Base-by-base conservation (phyloP, 768 basidiomycete species). In the Collybia nuda region DNA sequence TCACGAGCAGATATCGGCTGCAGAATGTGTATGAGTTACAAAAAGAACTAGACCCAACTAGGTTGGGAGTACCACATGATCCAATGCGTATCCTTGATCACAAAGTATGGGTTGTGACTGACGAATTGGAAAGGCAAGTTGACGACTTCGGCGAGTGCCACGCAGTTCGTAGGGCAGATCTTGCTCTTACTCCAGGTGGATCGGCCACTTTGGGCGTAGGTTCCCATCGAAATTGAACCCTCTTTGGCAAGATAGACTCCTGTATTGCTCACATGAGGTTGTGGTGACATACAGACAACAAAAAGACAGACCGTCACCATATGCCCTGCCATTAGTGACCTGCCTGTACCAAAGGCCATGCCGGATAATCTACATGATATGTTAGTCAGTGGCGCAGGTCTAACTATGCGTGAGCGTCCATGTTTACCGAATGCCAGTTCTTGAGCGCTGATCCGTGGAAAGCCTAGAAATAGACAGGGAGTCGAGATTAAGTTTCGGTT, bases 201-300 rank as follows among this genome's bases (percentile, higher is more conserved):
- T n/a, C 67, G 48, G 22, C 57, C 59, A 52, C 61, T 47, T 1
- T 29, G 29, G 0, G 79, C 73, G 56, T 83, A 85, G 14, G 40
- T 21, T 0, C 68, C 60, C 65, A 79, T 74, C 0, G 84, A 85
- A 1, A 75, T 57, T 1, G 39, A 49, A 3, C 74, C 82, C 26
- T 87, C 83, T 57, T 79, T 82, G 3, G 83, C 80, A 43, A 86
- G 79, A 58, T 88, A 89, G 0, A 88, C 84, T 3, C 86, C 84
- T 85, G 44, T 8, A 23, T 28, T 23, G 38, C 12, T 7, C 32
- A 40, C n/a, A 54, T 52, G 28, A 56, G n/a, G 17, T 24, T 24
- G 11, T 14, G 17, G 22, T 43, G 22, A 15, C 17, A n/a, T 7
- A 37, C 3, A 28, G 19, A 7, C n/a, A 14, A 24, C 40, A 19